Evolutionary conservation across 2,329 filamentous ascomycete genomes (phyloP).

Genomic region (Chlorencoelia australis): DNA sequence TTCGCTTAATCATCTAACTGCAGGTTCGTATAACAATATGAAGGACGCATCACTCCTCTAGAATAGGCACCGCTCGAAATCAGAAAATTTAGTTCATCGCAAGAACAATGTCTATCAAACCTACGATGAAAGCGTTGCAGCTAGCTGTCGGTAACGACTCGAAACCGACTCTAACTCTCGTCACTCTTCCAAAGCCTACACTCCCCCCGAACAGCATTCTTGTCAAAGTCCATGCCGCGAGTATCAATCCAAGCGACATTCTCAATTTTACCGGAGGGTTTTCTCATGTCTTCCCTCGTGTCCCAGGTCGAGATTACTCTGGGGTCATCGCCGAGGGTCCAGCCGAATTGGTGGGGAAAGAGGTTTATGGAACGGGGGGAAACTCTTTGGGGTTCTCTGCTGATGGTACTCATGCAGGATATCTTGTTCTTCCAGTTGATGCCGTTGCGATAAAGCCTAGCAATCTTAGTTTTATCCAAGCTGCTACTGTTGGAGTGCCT

Average conservation of each 20-base stretch:
- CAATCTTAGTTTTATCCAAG: conserved; percentile 13
- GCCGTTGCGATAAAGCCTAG: conserved; percentile 17
- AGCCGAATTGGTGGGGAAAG: conserved; percentile 7
- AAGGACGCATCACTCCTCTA: too few species aligned
- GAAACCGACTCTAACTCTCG: conserved; percentile 9
- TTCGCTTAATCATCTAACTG: too few species aligned
- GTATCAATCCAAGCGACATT: conserved; percentile 21
- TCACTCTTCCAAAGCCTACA: conserved; percentile 13
- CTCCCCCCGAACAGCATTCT: conserved; percentile 12
- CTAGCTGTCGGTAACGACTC: conserved; percentile 9
- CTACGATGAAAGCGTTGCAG: conserved; percentile 21
- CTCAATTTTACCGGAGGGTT: conserved; percentile 18
- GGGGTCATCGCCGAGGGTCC: conserved; percentile 14
- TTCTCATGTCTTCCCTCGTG: conserved; percentile 17
- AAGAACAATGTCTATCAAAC: too few species aligned
- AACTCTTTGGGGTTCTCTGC: conserved; percentile 15
- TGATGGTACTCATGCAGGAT: conserved; percentile 20
- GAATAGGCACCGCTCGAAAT: too few species aligned
- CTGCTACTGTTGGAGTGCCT: conserved; percentile 18
- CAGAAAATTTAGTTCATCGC: too few species aligned
- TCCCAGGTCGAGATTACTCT: conserved; percentile 20
- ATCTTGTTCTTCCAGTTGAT: conserved; percentile 13
- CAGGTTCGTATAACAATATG: too few species aligned
- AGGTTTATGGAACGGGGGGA: conserved; percentile 20
- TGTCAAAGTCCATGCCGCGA: conserved; percentile 18